These are phyloP conservation scores for Yamadazyma membranifaciens DNA, from an alignment of 1,139 yeast genomes.

Conservation along the genomic window DNA sequence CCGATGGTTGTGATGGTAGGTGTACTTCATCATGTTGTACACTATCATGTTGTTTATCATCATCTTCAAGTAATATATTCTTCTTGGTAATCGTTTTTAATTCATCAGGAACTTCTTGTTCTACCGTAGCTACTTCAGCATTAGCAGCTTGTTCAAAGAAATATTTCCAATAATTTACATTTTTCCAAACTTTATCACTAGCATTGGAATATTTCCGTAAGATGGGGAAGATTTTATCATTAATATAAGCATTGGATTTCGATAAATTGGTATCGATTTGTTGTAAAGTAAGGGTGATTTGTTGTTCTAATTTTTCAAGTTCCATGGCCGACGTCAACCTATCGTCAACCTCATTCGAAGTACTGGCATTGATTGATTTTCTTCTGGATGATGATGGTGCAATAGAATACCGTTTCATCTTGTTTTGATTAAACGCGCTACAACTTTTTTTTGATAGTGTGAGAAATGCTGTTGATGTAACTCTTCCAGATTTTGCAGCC, in stretches of 20 bases:
- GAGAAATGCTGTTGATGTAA: too few relatives aligned
- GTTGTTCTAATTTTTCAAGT: slow-evolving; percentile 75
- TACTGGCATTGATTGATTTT: slow-evolving; percentile 26
- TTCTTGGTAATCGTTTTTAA: slow-evolving; percentile 14
- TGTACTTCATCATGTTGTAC: slow-evolving; percentile 12
- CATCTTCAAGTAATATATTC: slow-evolving; percentile 18
- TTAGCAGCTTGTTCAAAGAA: slow-evolving; percentile 77
- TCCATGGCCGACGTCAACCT: slow-evolving; percentile 45
- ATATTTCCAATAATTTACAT: slow-evolving; percentile 70
- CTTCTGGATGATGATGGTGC: slow-evolving; percentile 41
- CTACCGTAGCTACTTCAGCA: slow-evolving; percentile 59
- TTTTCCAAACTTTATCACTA: slow-evolving; percentile 56
- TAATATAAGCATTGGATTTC: slow-evolving; percentile 60
- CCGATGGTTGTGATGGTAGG: not conserved
- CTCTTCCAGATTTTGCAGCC: too few relatives aligned
- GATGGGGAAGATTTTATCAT: slow-evolving; percentile 60
- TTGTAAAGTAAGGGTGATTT: slow-evolving; percentile 74
- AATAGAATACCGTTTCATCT: slow-evolving; percentile 41
- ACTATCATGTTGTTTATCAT: slow-evolving; percentile 19
- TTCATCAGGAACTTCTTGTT: slow-evolving; percentile 33
- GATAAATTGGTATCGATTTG: slow-evolving; percentile 74
- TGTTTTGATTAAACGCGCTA: slow-evolving; percentile 2
- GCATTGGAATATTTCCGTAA: slow-evolving; percentile 56
- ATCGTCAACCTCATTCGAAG: slow-evolving; percentile 17
- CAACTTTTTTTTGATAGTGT: not conserved